These are phyloP conservation scores for Schizonepeta tenuifolia DNA, from an alignment of 257 asterid genomes.

Conservation along the genomic window DNA sequence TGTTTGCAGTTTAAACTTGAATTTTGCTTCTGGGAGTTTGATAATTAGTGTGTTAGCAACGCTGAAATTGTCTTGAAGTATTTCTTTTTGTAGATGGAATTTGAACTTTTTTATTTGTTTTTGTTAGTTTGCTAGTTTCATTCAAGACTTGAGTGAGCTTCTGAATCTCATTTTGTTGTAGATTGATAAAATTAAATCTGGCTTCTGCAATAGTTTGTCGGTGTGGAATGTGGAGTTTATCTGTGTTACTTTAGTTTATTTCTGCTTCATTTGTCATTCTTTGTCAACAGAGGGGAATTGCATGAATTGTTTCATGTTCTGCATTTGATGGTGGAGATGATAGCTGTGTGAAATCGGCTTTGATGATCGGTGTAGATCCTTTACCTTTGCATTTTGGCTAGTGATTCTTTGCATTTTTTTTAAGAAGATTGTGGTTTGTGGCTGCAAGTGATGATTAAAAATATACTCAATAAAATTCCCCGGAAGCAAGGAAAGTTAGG, in stretches of 20 bases:
- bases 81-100: too few relatives aligned
- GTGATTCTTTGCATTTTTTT: conserved; percentile 20
- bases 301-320: conserved; percentile 30
- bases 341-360: conserved; percentile 10
- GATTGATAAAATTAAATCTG: conserved; percentile 31
- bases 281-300: conserved; percentile 36
- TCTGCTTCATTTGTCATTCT: too few relatives aligned
- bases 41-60: background rate
- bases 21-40: conserved; percentile 22
- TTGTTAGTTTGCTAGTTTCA: background rate
- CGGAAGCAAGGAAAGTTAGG: conserved; percentile 54
- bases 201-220: conserved; percentile 7
- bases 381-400: background rate
- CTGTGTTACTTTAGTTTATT: background rate
- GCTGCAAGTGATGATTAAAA: conserved; percentile 56
- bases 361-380: conserved; percentile 14
- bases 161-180: background rate
- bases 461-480: conserved; percentile 64
- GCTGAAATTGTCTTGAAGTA: too few relatives aligned
- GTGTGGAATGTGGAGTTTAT: background rate
- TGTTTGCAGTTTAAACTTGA: conserved; percentile 18
- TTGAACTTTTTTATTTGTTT: too few relatives aligned
- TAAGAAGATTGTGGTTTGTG: conserved; percentile 36
- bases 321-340: conserved; percentile 29
- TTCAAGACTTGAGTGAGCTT: background rate